Evolutionary conservation across 176 grass and related monocot genomes (phyloP), one percentile per base, ranked within the genome.

Genomic region (Bolboschoenus planiculmis): DNA sequence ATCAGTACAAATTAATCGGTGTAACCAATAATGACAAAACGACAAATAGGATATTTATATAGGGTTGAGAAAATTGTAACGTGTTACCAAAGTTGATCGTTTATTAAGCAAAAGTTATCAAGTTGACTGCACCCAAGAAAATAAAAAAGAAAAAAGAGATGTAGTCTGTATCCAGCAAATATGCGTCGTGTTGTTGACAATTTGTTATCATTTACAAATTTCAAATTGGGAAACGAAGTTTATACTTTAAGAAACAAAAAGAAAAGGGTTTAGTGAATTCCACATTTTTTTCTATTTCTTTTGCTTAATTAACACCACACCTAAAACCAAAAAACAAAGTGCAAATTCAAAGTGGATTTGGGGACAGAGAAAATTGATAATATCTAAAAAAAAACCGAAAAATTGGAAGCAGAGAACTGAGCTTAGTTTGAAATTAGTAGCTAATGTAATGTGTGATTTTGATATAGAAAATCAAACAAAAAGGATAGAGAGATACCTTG

Each of bases 401-500:
- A 36, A 81, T 3, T 60, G 33, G 33, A 59, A 36, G n/a, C 27
- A 34, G 30, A 29, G 4, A 47, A 82, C 65, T 29, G 54, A 51
- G 36, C n/a, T 43, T 13, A 13, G 4, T 29, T 47, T 2, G 4
- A 27, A 40, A 15, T 6, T 55, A 23, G 36, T 31, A 66, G 23
- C 16, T 3, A 84, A 67, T 43, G 10, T 51, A 83, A 78, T 79
- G 20, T 4, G 26, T 16, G 16, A 64, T 50, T 58, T 50, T 55
- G 21, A n/a, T 15, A 56, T 5, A 58, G 61, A 18, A 29, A 75
- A 15, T 6, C 56, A 7, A 63, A 59, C 13, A 63, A 13, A 85
- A 56, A 23, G 23, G 15, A 48, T 64, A 81, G 50, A 81, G 50
- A 50, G 20, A n/a, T 44, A 93, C 94, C 89, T 93, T 88, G 89